Evolutionary conservation across 2,329 filamentous ascomycete genomes (phyloP).

Genomic region (Apiospora malaysiana): DNA sequence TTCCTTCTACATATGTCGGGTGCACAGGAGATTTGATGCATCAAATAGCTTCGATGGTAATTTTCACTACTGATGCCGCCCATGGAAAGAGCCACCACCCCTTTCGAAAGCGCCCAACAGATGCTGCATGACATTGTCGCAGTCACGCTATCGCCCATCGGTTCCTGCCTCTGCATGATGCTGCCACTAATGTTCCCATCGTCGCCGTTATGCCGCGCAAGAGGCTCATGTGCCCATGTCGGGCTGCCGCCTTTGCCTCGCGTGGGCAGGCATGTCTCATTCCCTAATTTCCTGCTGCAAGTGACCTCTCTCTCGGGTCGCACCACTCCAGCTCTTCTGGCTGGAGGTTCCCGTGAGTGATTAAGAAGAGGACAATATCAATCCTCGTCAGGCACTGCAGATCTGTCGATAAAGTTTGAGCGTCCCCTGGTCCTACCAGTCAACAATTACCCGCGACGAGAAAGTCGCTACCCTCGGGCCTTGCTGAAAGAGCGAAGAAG

Average conservation of each 20-base stretch:
- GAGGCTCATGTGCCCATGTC: neutral
- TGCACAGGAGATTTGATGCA: slow-evolving; percentile 2
- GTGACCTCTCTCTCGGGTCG: neutral
- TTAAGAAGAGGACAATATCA: neutral
- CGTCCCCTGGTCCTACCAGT: neutral
- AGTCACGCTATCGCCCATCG: slow-evolving; percentile 6
- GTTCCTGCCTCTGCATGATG: slow-evolving; percentile 5
- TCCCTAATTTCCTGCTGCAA: slow-evolving; percentile 4
- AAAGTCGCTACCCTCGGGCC: neutral
- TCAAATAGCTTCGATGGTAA: neutral
- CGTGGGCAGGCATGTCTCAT: slow-evolving; percentile 9
- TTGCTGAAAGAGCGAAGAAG: too few species aligned
- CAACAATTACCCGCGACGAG: neutral
- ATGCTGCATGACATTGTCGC: neutral
- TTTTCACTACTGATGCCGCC: neutral
- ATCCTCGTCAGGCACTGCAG: neutral
- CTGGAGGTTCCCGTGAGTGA: slow-evolving; percentile 14
- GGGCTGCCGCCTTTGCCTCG: neutral
- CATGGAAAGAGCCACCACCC: neutral
- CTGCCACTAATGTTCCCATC: neutral
- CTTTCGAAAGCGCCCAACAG: neutral
- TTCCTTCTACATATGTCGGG: neutral
- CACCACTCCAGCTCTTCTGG: neutral
- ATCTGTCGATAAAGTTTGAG: neutral
- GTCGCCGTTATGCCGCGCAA: neutral